Base-by-base conservation (phyloP, 805 yeast species). In the Saitoella complicata region DNA sequence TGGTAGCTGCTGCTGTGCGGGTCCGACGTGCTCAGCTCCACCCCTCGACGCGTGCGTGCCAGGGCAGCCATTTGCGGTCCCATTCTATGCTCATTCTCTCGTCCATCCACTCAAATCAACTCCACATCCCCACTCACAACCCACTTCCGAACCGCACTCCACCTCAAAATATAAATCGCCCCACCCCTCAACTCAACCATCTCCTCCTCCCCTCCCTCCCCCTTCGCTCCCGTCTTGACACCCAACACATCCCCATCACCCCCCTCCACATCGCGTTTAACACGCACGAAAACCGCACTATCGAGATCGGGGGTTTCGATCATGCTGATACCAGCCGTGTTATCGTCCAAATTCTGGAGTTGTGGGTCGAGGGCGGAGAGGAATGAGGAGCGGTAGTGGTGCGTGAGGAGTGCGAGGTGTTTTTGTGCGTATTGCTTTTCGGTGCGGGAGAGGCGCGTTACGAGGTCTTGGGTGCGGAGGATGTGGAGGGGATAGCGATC, bases 321-420 rank as follows among this genome's bases (percentile, higher is more conserved):
- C 97, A 91, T 87, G n/a, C n/a, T 6, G 74, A 67, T 9, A 78
- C 58, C 9, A 30, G 79, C 83, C 8, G 75, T 69, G 1, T 72
- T 72, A 51, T 85, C 95, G 54, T 86, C 93, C 46, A 91, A 65
- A 4, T 77, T 74, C 41, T 80, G 85, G 42, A 85, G 62, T 37
- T 70, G 68, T 12, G 67, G 71, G 0, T 96, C 95, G 51, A 87
- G 62, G 45, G 72, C 69, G 46, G 68, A 66, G 46, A 88, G 63
- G 52, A 85, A 82, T 45, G 80, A 72, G 31, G 68, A 64, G 55
- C 77, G 75, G 64, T 84, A 82, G 10, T 84, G 70, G 44, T 21
- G 21, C 21, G 21, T 21, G 21, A 82, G 58, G 10, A 84, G 67
- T 45, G 71, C 71, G 48, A 78, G 71, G 60, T 87, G 95, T 43